Evolutionary conservation across 495 filamentous ascomycete genomes (phyloP), one percentile per base, ranked within the genome.

Genomic region (Daldinia bambusicola): DNA sequence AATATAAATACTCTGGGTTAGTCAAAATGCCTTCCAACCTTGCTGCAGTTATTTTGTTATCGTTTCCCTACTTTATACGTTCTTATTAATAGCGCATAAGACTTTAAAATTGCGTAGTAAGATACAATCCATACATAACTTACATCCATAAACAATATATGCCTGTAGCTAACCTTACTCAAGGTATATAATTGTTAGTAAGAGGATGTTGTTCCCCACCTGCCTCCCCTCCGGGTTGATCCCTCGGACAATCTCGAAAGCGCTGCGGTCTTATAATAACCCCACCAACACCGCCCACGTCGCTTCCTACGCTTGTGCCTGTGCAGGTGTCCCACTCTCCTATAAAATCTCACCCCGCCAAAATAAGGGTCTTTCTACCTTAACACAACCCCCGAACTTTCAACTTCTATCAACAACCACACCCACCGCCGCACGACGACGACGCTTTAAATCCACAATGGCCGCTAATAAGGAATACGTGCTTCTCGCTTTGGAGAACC

Each of bases 401-500:
- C 51, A 31, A 40, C 56, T 52, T 30, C 26, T 52, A 48, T n/a
- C 58, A 57, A 20, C 32, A 53, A 14, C 2, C n/a, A 7, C 37
- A 9, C 16, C 56, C 14, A 32, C 43, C 13, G 38, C 18, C 26
- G 26, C 26, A 26, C 26, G 1, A 52, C 58, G 34, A 63, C 69
- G 63, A 66, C 59, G 50, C 10, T 53, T 63, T 6, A 31, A 67
- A 62, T 59, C 68, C 77, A 88, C 80, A 72, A 95, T 95, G 92
- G 85, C 91, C 66, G 77, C 90, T 70, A 80, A 81, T 59, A 89
- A 91, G 80, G 89, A 91, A 78, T 98, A 91, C 83, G 85, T 90
- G 79, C 89, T 99, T 67, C 84, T 97, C 67, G 94, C 91, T 82
- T 81, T 99, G 76, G 95, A 97, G 89, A 99, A 99, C 81, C 95